phyloP scores from a whole-genome alignment of 352 stramenopile genomes.

The Globisporangium cystogenes region DNA sequence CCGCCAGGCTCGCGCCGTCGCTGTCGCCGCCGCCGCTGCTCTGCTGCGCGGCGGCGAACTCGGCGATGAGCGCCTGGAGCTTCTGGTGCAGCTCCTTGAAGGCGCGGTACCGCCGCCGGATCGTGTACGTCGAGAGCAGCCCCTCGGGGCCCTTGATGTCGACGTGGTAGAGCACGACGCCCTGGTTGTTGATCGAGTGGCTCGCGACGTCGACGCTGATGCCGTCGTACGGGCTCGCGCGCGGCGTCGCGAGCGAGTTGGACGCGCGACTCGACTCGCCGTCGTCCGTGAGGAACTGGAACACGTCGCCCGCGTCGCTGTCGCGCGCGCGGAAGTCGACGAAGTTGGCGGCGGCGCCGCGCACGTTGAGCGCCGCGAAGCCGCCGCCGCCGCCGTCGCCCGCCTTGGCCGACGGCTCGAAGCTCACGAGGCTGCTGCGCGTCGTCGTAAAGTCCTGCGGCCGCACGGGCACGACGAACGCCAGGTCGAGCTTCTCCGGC shows the following conservation, averaged over 20 bases:
- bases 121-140: constrained; percentile 80
- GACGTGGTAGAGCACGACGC: constrained; percentile 84
- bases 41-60: constrained; percentile 13
- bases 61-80: constrained; percentile 46
- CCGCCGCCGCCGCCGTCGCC: constrained; percentile 10
- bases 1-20: constrained; percentile 13
- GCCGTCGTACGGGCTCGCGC: constrained; percentile 53
- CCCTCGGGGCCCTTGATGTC: constrained; percentile 78
- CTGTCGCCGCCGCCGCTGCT: background rate
- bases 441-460: constrained; percentile 24
- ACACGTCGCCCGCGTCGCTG: constrained; percentile 41
- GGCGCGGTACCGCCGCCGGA: constrained; percentile 68
- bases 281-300: constrained; percentile 51
- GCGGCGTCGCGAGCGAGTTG: constrained; percentile 22
- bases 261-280: constrained; percentile 16
- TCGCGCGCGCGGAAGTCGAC: constrained; percentile 8
- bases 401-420: constrained; percentile 28
- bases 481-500: constrained; percentile 25
- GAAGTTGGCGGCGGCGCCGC: constrained; percentile 16
- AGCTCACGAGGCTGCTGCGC: constrained; percentile 51
- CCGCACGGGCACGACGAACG: constrained; percentile 31
- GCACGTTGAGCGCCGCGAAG: background rate
- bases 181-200: constrained; percentile 48
- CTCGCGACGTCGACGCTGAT: constrained; percentile 48
- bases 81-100: constrained; percentile 79